Evolutionary conservation across 352 stramenopile genomes (phyloP).

Genomic region (Pythium brassicae): DNA sequence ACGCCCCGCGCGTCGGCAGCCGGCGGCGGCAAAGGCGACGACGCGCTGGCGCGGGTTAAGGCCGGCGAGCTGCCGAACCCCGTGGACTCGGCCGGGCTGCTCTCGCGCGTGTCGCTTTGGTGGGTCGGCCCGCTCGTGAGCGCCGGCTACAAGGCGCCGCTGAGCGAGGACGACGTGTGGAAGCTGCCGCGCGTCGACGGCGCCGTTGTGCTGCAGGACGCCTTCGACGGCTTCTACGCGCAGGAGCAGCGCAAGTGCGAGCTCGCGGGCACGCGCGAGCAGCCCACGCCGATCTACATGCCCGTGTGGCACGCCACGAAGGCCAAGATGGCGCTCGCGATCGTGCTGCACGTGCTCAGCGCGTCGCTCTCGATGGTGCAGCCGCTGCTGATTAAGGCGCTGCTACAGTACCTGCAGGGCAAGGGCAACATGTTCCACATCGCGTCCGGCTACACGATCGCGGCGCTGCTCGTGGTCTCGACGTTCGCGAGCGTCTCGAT

Average conservation of each 20-base stretch:
- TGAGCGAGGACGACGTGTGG: conserved; percentile 32
- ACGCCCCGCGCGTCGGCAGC: conserved; percentile 10
- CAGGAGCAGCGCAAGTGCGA: conserved; percentile 1
- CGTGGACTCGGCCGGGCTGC: conserved; percentile 16
- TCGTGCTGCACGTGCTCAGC: conserved; percentile 22
- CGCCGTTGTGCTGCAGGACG: conserved; percentile 15
- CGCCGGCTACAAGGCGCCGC: conserved; percentile 10
- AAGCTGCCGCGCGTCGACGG: conserved; percentile 17
- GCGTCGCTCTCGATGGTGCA: conserved; percentile 20
- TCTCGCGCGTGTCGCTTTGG: conserved; percentile 17
- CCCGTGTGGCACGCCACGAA: conserved; percentile 27
- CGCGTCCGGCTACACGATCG: conserved; percentile 17
- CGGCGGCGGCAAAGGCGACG: background rate
- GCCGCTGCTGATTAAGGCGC: conserved; percentile 29
- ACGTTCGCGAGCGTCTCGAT: conserved; percentile 19
- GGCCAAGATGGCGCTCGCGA: conserved; percentile 22
- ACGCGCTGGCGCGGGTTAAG: background rate
- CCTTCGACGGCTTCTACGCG: conserved; percentile 18
- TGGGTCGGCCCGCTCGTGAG: conserved; percentile 20
- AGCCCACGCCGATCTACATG: conserved; percentile 2
- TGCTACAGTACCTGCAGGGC: conserved; percentile 21
- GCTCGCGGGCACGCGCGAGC: background rate
- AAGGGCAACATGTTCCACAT: conserved; percentile 20
- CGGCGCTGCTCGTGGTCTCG: conserved; percentile 5
- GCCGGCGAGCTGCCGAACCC: conserved; percentile 8